Base-by-base conservation (phyloP, 202 grass and related monocot species). In the Brachypodium distachyon region DNA sequence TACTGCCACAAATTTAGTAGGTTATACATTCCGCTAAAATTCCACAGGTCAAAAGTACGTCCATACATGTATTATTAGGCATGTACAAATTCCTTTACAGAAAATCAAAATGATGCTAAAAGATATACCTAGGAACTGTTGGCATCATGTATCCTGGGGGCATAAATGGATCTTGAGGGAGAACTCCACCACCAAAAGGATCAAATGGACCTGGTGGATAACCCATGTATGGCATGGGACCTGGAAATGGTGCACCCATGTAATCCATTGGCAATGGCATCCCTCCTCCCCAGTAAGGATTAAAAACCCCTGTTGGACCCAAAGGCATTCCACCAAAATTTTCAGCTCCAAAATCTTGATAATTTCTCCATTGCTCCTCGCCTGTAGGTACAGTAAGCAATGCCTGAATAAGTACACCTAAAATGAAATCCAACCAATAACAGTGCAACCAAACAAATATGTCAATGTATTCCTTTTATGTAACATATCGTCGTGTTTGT, bases 111-210 rank as follows among this genome's bases (percentile, higher is more conserved):
- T 22, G 31, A 59, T 58, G 29, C 58, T 69, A 81, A 77, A 44
- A 22, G 60, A 78, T 77, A 67, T 90, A 99, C 89, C 96, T 95
- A 76, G 87, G 92, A 81, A 90, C 78, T 83, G 66, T 61, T 59
- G 89, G 92, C 87, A 99, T 93, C 90, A 99, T 93, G 84, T 92
- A 92, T 85, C 72, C 83, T 53, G 85, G 96, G 22, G 83, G 78
- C 77, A 92, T 87, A 88, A 99, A 99, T 76, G 87, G 92, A 91
- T 99, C 96, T 54, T 89, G 96, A 23, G 86, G 89, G 43, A 92
- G 76, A 34, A 94, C 84, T 39, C 72, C n/a, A n/a, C n/a, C 91
- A 66, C 79, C 76, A 75, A 93, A 92, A 65, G 89, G 87, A 18
- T 90, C 87, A 44, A 92, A 97, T 49, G 91, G 92, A 43, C 71